Percentiles rank a stretch among this genome's conserved stretches.
These are phyloP conservation scores for Fusarium verticillioides DNA, from an alignment of 2,329 filamentous ascomycete genomes.

Conservation along the genomic window DNA sequence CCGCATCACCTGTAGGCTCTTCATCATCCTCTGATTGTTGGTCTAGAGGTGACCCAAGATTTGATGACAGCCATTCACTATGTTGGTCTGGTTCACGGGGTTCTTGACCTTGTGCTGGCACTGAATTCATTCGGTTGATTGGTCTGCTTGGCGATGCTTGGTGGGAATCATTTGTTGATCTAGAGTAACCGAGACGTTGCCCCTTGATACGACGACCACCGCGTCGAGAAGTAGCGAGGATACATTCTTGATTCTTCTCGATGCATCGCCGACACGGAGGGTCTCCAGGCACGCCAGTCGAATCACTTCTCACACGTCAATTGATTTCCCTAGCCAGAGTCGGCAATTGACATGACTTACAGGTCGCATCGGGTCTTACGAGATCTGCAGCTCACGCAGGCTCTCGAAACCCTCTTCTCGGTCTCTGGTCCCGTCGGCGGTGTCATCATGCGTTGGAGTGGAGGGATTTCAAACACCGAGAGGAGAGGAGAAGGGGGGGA, in stretches of 20 bases:
- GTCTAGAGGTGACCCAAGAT: constrained; percentile 28
- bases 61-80: constrained; percentile 28
- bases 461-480: constrained; percentile 17
- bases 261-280: constrained; percentile 54
- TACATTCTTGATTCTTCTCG: constrained; percentile 52
- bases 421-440: constrained; percentile 14
- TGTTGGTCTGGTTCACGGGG: constrained; percentile 8
- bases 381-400: constrained; percentile 31
- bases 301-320: constrained; percentile 39
- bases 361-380: constrained; percentile 37
- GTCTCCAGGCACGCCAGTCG: constrained; percentile 49
- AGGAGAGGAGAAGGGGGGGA: neutral
- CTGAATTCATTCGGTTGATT: neutral
- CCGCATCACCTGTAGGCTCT: neutral
- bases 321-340: neutral
- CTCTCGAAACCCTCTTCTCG: constrained; percentile 35
- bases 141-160: neutral
- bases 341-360: neutral
- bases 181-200: constrained; percentile 8
- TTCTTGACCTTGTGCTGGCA: neutral
- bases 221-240: constrained; percentile 54
- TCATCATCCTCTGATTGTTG: constrained; percentile 19
- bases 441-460: neutral
- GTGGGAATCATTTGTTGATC: neutral
- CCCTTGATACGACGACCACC: constrained; percentile 52